Evolutionary conservation across 768 basidiomycete genomes (phyloP), one percentile per base, ranked within the genome.

Genomic region (Pilatotrama ljubarskyi): DNA sequence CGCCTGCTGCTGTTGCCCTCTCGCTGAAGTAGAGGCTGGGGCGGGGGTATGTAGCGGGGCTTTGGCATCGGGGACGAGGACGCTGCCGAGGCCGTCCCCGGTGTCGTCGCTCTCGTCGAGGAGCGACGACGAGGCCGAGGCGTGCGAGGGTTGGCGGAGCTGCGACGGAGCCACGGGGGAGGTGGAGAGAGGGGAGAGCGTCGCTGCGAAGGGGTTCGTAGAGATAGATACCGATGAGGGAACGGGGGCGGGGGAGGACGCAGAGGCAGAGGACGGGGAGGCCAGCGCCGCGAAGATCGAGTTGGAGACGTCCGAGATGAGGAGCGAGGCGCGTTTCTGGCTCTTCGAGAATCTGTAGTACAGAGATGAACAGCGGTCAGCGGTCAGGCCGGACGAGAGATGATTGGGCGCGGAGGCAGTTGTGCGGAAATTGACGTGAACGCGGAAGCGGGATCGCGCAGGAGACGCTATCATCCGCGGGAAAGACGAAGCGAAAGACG

Each of bases 291-390:
- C 77, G 10, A 78, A 78, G 36, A 86, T 75, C 40, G 81, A 78
- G 61, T 80, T 78, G 5, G 86, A 85, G 18, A 89, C 81, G 68
- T 89, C 88, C 0, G 85, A 81, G 53, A 90, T 68, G 29, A 90
- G 77, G 1, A 82, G 64, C 0, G 88, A 87, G 0, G 88, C 88
- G 20, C 87, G 84, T 72, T 87, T 88, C 59, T 86, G 86, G 65
- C 76, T 78, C 64, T 85, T 88, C 17, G 83, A 75, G 66, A 90
- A 81, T n/a, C 88, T 90, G 61, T 26, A 24, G 61, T 26, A 24
- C 8, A 22, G 18, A 25, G 13, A 46, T 24, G 47, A 35, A 20
- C 35, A 58, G 62, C 62, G 61, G 55, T 50, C 42, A 32, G 49
- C 14, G 6, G 32, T 24, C 20, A 18, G 15, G 26, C 20, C 14